Base-by-base conservation (phyloP, 352 stramenopile genomes). In the Phytopythium sindhum region DNA sequence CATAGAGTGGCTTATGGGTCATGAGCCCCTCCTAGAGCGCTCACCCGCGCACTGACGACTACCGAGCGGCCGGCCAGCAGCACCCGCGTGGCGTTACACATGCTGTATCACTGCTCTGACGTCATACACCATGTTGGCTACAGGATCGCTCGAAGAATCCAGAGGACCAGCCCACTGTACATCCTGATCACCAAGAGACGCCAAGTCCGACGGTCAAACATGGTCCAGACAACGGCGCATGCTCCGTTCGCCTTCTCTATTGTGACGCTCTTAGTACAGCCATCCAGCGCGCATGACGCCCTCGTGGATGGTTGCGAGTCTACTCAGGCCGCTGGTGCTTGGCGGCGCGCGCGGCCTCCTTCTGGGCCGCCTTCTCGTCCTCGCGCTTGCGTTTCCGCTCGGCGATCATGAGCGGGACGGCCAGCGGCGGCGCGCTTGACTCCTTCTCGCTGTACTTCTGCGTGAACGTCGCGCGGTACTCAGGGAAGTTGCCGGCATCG, bases 321-420 rank as follows among this genome's bases (percentile, higher is more conserved):
- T 51, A 61, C 35, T 35, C 55, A n/a, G 55, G 2, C 10, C 55
- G 55, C 24, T 61, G 41, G 35, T 17, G 55, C 55, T 39, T 50
- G 24, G 68, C 64, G 12, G 69, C 63, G 60, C 79, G 74, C 23
- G 57, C 63, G 24, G 53, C 65, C 63, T 77, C 64, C 57, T 79
- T 74, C 17, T 48, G 21, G 42, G 42, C 42, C 19, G 42, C 42
- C 33, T 77, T 82, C 35, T 86, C 78, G 5, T 65, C 68, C 29
- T 86, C 74, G 29, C 78, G 69, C 60, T 84, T 76, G 45, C 81
- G 77, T 60, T 84, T 81, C 31, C 80, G 81, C 61, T 88, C 78
- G 42, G 68, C 62, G 56, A 90, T 78, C 24, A 82, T 73, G 24
- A 86, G 60, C 23, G 80, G 78, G 28, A 88, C 70, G 26, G 75